Evolutionary conservation across 192 early-diverging fungal species (phyloP).

Genomic region (Coemansia furcata): DNA sequence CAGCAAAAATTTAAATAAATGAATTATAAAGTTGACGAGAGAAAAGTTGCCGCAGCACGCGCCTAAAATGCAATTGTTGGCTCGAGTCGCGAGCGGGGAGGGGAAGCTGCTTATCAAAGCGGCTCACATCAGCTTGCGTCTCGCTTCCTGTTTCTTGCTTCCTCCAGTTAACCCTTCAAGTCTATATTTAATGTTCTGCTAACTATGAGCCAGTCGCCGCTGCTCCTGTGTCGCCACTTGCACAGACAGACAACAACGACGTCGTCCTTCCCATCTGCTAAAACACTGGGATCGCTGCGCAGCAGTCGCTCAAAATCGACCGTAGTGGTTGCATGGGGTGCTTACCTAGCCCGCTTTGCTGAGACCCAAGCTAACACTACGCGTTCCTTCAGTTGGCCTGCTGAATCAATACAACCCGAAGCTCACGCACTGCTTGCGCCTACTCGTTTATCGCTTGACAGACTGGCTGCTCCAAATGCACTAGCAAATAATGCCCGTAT

Average conservation of each 20-base stretch:
- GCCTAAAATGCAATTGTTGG: not conserved
- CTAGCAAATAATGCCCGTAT: not conserved
- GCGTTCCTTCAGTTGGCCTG: too few relatives aligned
- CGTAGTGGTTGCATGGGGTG: constrained; percentile 37
- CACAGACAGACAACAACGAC: not conserved
- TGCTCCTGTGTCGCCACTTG: constrained; percentile 1
- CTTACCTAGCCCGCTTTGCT: constrained; percentile 34
- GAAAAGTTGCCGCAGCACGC: not conserved
- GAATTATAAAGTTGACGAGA: not conserved
- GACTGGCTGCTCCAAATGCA: constrained; percentile 4
- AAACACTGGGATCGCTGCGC: not conserved
- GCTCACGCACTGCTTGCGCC: constrained; percentile 15
- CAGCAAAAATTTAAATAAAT: not conserved
- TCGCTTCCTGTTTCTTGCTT: not conserved
- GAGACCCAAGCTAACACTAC: not conserved
- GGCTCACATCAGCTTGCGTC: not conserved
- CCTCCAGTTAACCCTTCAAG: not conserved
- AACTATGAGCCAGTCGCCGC: not conserved
- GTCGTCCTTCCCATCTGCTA: not conserved
- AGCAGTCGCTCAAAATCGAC: constrained; percentile 10
- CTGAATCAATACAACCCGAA: constrained; percentile 2
- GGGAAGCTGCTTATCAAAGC: not conserved
- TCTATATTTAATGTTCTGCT: not conserved
- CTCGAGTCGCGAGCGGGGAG: not conserved
- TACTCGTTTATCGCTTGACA: constrained; percentile 10